Evolutionary conservation across 345 rosid species (phyloP).

Genomic region (Eucalyptus melliodora): DNA sequence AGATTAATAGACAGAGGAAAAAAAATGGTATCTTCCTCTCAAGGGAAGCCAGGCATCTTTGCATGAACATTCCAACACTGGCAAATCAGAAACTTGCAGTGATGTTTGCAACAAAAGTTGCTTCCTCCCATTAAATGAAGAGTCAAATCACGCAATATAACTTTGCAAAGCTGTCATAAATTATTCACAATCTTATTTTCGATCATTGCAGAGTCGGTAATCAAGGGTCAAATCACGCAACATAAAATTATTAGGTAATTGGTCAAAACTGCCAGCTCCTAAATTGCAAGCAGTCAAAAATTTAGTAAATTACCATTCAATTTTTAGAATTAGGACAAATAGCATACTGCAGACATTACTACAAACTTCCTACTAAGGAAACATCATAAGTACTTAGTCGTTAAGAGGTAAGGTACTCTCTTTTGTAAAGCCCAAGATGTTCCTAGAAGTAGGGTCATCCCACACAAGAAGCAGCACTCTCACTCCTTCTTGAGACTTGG

Average conservation of each 20-base stretch:
- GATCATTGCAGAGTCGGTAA: neutral
- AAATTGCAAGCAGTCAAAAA: neutral
- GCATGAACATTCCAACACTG: neutral
- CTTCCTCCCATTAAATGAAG: neutral
- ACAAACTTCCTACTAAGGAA: neutral
- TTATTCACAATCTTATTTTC: neutral
- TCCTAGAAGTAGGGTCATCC: conserved; percentile 97
- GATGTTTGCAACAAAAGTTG: neutral
- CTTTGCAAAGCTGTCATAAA: neutral
- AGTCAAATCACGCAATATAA: neutral
- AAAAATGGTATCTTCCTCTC: neutral
- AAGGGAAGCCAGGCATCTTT: neutral
- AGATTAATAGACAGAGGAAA: neutral
- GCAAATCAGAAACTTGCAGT: neutral
- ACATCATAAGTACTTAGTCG: neutral
- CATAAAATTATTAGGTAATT: neutral
- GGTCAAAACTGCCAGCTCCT: neutral
- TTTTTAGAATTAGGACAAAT: neutral
- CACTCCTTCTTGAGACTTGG: conserved; percentile 93
- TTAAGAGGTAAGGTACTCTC: conserved; percentile 27
- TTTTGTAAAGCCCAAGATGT: conserved; percentile 70
- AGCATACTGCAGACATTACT: neutral
- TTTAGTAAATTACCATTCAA: neutral
- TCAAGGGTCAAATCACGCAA: neutral
- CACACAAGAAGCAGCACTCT: conserved; percentile 91